Base-by-base conservation (phyloP, 148 eudicot species). In the Heliosperma pusillum region DNA sequence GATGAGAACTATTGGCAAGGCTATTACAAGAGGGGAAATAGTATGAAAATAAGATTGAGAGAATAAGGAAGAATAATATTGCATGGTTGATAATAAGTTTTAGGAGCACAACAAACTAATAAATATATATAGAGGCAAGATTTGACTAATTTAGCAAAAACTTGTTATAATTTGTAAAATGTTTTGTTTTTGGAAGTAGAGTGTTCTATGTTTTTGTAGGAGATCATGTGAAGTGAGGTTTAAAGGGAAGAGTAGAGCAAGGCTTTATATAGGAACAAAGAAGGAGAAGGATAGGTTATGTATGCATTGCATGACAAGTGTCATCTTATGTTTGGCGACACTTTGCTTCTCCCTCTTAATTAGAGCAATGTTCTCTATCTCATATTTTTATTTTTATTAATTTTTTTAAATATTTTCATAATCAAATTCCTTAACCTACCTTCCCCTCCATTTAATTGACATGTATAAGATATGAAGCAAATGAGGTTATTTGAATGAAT, bases 271-370 rank as follows among this genome's bases (percentile, higher is more conserved):
- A 81, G 87, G 59, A 71, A 71, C 74, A 62, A 62, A 64, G 45
- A 58, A 53, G 22, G 63, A 76, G 79, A 44, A 69, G 53, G 76
- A 70, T 74, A 65, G 81, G 57, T 62, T 58, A 66, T 29, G 25
- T 24, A 27, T 25, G 72, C 55, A 42, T 76, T 78, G 70, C 40
- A 78, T 76, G 84, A 76, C 86, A 84, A 75, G 82, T 73, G 86
- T 81, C 86, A 25, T 47, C 6, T 33, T 40, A 42, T 72, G 64
- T 78, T 74, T 70, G 75, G 82, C 70, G 62, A 78, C 82, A 64
- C 74, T 66, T 78, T 62, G 78, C 72, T 74, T 78, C 67, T 63
- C 74, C 21, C 27, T 72, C 24, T 79, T 71, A 22, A 29, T n/a
- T 62, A 20, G 26, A 9, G 42, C 42, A 6, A 36, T 7, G 42